phyloP scores from a whole-genome alignment of 2,329 filamentous ascomycete genomes.

The Venturia pyrina region DNA sequence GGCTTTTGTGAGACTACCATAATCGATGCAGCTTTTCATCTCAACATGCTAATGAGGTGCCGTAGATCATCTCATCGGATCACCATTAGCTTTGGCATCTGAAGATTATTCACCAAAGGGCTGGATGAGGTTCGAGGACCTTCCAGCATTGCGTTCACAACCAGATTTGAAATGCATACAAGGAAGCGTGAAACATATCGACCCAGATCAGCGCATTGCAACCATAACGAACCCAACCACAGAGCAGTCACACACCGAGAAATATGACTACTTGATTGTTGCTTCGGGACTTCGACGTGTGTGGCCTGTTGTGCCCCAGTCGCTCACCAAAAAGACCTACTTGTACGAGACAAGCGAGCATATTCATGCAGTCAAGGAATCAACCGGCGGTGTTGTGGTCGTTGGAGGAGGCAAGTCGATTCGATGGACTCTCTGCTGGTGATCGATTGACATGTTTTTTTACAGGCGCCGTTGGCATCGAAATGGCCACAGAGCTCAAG shows the following conservation, averaged over 20 bases:
- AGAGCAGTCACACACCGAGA: neutral
- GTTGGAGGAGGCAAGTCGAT: constrained; percentile 8
- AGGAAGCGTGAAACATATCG: neutral
- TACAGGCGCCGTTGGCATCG: constrained; percentile 63
- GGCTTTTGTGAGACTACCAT: constrained; percentile 45
- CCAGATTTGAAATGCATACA: neutral
- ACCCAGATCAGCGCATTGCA: neutral
- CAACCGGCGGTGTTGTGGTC: neutral
- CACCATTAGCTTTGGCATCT: constrained; percentile 61
- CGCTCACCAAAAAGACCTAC: constrained; percentile 51
- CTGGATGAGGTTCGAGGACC: constrained; percentile 60
- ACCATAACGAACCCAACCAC: neutral
- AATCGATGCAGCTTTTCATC: neutral
- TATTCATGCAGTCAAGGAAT: neutral
- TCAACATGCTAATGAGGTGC: neutral
- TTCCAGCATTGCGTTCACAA: constrained; percentile 23
- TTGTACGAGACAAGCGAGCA: constrained; percentile 27
- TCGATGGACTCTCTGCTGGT: neutral
- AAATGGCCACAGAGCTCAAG: constrained; percentile 74
- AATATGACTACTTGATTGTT: constrained; percentile 65
- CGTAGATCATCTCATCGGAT: constrained; percentile 58
- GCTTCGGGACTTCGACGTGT: constrained; percentile 59
- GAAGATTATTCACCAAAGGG: constrained; percentile 53
- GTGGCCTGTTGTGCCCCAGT: constrained; percentile 65
- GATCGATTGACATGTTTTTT: neutral